These are phyloP conservation scores for Ogataea wickerhamii DNA, from an alignment of 805 yeast species.

Conservation along the genomic window DNA sequence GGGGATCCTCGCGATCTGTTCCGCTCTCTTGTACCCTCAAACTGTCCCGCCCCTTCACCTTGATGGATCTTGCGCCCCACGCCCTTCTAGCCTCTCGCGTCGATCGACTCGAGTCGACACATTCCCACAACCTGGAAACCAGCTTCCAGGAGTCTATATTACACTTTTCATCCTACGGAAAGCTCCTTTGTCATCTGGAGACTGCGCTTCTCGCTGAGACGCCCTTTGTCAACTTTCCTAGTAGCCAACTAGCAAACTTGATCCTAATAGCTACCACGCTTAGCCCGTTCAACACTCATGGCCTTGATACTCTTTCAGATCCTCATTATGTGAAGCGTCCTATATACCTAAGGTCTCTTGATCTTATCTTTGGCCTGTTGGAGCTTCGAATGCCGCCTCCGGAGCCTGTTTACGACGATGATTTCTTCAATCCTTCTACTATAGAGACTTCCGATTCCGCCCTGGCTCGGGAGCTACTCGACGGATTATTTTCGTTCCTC, in stretches of 20 bases:
- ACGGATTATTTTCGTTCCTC: slow-evolving; percentile 8
- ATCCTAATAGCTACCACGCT: slow-evolving; percentile 37
- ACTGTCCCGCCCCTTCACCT: no score
- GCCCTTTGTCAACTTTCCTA: slow-evolving; percentile 31
- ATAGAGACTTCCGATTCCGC: slow-evolving; percentile 10
- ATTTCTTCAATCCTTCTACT: slow-evolving; percentile 26
- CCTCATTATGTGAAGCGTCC: slow-evolving; percentile 23
- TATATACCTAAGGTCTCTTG: slow-evolving; percentile 32
- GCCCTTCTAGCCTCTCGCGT: no score
- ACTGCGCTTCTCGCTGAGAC: slow-evolving; percentile 21
- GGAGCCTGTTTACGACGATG: slow-evolving; percentile 11
- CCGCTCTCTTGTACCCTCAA: no score
- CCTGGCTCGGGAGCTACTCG: slow-evolving; percentile 18
- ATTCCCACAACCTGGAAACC: no score
- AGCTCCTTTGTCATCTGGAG: slow-evolving; percentile 36
- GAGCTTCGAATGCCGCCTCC: background rate
- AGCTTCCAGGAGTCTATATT: slow-evolving; percentile 15
- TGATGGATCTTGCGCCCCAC: no score
- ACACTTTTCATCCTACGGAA: slow-evolving; percentile 30
- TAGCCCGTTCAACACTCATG: slow-evolving; percentile 26
- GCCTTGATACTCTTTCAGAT: slow-evolving; percentile 25
- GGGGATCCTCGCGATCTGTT: no score
- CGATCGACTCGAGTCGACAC: no score
- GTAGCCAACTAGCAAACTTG: slow-evolving; percentile 31
- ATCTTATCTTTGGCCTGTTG: slow-evolving; percentile 3